A percentile compares a stretch with the other conserved stretches of the same genome.
Evolutionary conservation across 108 stramenopile species (phyloP).

Genomic region (Thalassiosira profunda): DNA sequence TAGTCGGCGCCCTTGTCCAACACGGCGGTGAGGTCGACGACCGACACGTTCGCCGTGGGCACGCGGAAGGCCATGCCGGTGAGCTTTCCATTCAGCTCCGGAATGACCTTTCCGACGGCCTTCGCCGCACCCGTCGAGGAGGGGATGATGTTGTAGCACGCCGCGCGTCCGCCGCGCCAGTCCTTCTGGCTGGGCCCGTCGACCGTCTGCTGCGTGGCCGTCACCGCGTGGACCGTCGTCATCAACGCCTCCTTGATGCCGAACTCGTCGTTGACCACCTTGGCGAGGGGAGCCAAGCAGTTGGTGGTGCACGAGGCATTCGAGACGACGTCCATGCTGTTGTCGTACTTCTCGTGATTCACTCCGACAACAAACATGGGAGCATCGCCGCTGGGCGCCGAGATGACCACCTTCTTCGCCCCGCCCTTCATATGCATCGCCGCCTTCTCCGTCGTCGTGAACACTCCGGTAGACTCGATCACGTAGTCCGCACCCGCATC

Average conservation of each 20-base stretch:
- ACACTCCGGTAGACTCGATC: constrained; percentile 97
- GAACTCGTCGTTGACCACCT: constrained; percentile 98
- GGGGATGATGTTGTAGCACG: constrained; percentile 99
- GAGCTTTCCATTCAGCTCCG: constrained; percentile 98
- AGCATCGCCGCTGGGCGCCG: constrained; percentile 96
- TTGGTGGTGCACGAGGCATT: constrained; percentile 99
- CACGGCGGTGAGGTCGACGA: constrained; percentile 96
- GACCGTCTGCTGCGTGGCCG: constrained; percentile 98
- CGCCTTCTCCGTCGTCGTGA: constrained; percentile 90
- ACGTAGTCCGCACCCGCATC: constrained; percentile 95
- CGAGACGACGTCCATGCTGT: constrained; percentile 96
- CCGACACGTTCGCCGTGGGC: constrained; percentile 98
- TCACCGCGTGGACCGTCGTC: constrained; percentile 99
- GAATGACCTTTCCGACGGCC: constrained; percentile 98
- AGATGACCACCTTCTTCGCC: constrained; percentile 98
- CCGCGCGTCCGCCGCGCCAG: constrained; percentile 98
- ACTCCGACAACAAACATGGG: constrained; percentile 99
- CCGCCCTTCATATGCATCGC: constrained; percentile 90
- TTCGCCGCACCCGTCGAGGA: constrained; percentile 97
- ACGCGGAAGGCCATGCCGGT: constrained; percentile 99
- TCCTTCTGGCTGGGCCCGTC: constrained; percentile 99
- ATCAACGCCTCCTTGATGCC: constrained; percentile 97
- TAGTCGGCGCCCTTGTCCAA: constrained; percentile 96
- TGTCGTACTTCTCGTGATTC: constrained; percentile 90
- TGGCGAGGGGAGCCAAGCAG: constrained; percentile 98